These are phyloP conservation scores for Suillus occidentalis DNA, from an alignment of 768 basidiomycete species.

Conservation along the genomic window DNA sequence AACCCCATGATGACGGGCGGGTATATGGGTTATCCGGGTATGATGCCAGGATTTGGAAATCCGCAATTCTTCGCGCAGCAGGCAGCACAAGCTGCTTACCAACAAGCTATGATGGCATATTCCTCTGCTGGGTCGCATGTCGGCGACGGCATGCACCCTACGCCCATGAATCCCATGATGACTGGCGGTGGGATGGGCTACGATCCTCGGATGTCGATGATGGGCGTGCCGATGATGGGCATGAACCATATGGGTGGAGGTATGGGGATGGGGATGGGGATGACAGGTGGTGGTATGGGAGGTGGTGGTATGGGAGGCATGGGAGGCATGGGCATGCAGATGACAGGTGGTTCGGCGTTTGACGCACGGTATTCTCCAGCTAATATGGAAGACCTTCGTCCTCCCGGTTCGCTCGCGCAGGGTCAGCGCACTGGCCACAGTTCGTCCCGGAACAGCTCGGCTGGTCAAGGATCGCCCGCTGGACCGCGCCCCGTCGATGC, in stretches of 20 bases:
- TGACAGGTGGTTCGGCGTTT: slow-evolving; percentile 63
- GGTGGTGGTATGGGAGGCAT: slow-evolving; percentile 39
- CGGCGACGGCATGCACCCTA: slow-evolving; percentile 46
- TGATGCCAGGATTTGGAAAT: slow-evolving; percentile 46
- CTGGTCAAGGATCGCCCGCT: slow-evolving; percentile 54
- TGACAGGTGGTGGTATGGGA: slow-evolving; percentile 31
- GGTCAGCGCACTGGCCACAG: slow-evolving; percentile 30
- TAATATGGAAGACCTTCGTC: slow-evolving; percentile 29
- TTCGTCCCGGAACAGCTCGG: slow-evolving; percentile 52
- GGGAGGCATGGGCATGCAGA: slow-evolving; percentile 47
- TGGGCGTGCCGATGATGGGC: slow-evolving; percentile 71
- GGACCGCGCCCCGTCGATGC: slow-evolving; percentile 33
- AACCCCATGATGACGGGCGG: slow-evolving; percentile 56
- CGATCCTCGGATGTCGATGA: slow-evolving; percentile 84
- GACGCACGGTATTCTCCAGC: slow-evolving; percentile 54
- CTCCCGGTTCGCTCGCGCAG: slow-evolving; percentile 27
- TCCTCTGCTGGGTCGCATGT: slow-evolving; percentile 75
- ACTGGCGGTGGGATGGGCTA: slow-evolving; percentile 54
- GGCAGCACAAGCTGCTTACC: slow-evolving; percentile 80
- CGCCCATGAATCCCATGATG: slow-evolving; percentile 56
- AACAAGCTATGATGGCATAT: slow-evolving; percentile 79
- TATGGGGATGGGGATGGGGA: slow-evolving; percentile 42
- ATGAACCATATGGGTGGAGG: slow-evolving; percentile 45
- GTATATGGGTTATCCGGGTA: slow-evolving; percentile 41
- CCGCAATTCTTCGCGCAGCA: slow-evolving; percentile 87